Evolutionary conservation across 176 grass and related monocot species (phyloP).

Genomic region (Avena eriantha): DNA sequence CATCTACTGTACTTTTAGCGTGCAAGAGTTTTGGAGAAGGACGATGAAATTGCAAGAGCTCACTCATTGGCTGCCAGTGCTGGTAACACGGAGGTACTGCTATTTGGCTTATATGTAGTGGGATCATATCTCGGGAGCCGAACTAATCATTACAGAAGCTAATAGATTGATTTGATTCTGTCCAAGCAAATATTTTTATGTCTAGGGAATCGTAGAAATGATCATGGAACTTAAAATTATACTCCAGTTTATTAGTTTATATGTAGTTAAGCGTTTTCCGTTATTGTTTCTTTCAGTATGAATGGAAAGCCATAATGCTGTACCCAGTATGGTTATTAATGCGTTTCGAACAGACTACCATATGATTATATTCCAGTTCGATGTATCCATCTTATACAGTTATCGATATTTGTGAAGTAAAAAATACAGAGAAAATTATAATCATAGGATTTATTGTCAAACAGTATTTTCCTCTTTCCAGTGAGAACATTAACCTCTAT

Average conservation of each 20-base stretch:
- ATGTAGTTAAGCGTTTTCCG: constrained; percentile 2
- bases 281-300: not conserved
- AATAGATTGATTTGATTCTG: not conserved
- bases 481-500: not conserved
- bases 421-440: not conserved
- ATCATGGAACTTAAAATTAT: constrained; percentile 2
- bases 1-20: constrained; percentile 51
- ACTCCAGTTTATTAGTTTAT: not conserved
- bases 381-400: not conserved
- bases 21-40: constrained; percentile 72
- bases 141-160: not conserved
- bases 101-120: constrained; percentile 6
- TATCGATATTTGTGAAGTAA: not conserved
- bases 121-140: not conserved
- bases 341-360: not conserved
- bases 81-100: constrained; percentile 72
- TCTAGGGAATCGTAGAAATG: not conserved
- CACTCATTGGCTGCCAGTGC: constrained; percentile 75
- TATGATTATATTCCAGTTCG: not conserved
- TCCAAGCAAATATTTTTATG: not conserved
- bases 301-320: not conserved
- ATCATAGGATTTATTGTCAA: not conserved
- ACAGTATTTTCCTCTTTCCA: not conserved
- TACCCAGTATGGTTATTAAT: not conserved
- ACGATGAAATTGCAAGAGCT: constrained; percentile 78